Conservation (phyloP, 2,329 filamentous ascomycete genomes). For the Fusarium circinatum region DNA sequence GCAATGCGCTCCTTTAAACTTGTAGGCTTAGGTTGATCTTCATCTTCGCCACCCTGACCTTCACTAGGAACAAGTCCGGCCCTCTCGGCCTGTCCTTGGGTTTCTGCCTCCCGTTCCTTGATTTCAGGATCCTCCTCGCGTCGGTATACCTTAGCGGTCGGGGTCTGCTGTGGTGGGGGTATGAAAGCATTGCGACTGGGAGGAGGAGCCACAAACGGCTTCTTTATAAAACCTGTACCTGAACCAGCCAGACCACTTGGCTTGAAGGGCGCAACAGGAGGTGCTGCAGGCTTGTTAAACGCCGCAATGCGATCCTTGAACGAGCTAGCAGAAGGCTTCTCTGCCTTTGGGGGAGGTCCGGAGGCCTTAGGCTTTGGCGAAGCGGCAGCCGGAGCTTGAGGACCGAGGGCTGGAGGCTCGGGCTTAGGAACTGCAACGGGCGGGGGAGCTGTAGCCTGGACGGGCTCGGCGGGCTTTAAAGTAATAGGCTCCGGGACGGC, state of each 20-base stretch:
- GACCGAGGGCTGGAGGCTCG: slow-evolving; percentile 44
- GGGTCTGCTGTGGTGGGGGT: slow-evolving; percentile 76
- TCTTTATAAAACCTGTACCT: slow-evolving; percentile 84
- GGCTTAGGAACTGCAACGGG: slow-evolving; percentile 44
- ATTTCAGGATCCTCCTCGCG: slow-evolving; percentile 87
- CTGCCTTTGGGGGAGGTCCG: slow-evolving; percentile 72
- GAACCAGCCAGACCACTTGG: slow-evolving; percentile 69
- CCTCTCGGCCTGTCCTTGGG: slow-evolving; percentile 72
- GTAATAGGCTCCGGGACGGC: slow-evolving; percentile 41
- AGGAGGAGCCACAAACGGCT: slow-evolving; percentile 94
- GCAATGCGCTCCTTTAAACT: slow-evolving; percentile 97
- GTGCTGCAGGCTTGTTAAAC: slow-evolving; percentile 90
- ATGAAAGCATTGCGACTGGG: slow-evolving; percentile 93
- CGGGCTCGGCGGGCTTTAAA: slow-evolving; percentile 50
- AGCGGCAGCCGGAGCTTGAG: slow-evolving; percentile 43
- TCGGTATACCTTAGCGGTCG: slow-evolving; percentile 80
- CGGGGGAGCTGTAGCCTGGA: slow-evolving; percentile 43
- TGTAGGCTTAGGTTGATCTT: slow-evolving; percentile 89
- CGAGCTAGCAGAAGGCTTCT: slow-evolving; percentile 79
- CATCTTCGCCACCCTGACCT: slow-evolving; percentile 64
- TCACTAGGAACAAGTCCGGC: slow-evolving; percentile 67
- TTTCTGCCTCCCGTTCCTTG: slow-evolving; percentile 72
- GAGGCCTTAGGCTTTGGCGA: slow-evolving; percentile 55
- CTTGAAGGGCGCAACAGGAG: slow-evolving; percentile 91
- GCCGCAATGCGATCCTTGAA: slow-evolving; percentile 97